Evolutionary conservation across 345 rosid species (phyloP).

Genomic region (Salix brachista): DNA sequence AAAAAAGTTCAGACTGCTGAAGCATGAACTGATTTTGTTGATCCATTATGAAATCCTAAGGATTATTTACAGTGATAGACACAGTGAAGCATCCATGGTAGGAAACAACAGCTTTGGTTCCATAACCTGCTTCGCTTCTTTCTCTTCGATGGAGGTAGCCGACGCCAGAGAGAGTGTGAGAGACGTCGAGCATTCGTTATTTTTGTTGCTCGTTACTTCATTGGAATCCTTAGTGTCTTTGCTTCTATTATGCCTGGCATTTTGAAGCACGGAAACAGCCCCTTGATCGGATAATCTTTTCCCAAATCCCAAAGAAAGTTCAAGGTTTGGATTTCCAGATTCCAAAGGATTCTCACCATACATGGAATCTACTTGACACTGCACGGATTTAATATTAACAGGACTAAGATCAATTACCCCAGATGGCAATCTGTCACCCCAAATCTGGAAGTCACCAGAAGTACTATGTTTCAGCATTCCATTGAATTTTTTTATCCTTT

Average conservation of each 20-base stretch:
- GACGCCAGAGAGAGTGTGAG: constrained; percentile 16
- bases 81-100: no score
- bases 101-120: no score
- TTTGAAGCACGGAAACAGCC: background rate
- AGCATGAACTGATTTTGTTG: no score
- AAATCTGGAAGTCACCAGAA: background rate
- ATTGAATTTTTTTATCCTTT: no score
- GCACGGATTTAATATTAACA: background rate
- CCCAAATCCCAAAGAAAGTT: constrained; percentile 13
- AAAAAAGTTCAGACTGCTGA: no score
- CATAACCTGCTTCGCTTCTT: background rate
- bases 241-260: background rate
- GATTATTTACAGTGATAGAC: no score
- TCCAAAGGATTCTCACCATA: background rate
- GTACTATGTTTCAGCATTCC: no score
- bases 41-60: no score
- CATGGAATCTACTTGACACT: background rate
- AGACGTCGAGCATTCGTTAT: background rate
- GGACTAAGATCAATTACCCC: background rate
- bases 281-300: background rate
- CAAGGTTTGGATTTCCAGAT: constrained; percentile 8
- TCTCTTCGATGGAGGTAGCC: background rate
- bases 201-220: background rate
- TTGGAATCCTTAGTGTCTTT: background rate
- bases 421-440: background rate